A percentile compares a stretch with the other conserved stretches of the same genome.
phyloP scores from a whole-genome alignment of 331 rosid species.

The Telfairia occidentalis region DNA sequence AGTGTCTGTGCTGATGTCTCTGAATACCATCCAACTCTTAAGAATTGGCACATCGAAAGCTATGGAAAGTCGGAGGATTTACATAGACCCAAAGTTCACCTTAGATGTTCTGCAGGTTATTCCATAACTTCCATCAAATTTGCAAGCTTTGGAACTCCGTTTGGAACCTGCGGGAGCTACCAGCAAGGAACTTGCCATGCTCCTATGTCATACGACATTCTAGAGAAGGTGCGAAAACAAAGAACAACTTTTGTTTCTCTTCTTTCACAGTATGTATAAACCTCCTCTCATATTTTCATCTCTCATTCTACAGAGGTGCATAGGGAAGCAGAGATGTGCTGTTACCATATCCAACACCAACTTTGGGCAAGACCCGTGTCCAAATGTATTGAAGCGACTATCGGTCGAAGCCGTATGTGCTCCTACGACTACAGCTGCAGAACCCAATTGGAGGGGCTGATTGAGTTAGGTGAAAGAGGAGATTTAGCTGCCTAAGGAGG shows the following conservation, averaged over 20 bases:
- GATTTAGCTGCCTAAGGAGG: neutral
- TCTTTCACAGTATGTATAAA: conserved; percentile 1
- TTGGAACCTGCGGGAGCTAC: conserved; percentile 87
- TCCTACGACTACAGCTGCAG: conserved; percentile 24
- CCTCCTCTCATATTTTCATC: conserved; percentile 5
- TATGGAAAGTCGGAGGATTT: conserved; percentile 66
- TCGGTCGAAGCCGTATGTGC: conserved; percentile 89
- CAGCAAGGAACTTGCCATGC: conserved; percentile 89
- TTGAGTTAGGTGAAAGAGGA: conserved; percentile 12
- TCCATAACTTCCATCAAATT: conserved; percentile 79
- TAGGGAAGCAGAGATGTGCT: conserved; percentile 62
- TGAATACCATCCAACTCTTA: conserved; percentile 80
- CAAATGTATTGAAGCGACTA: conserved; percentile 80
- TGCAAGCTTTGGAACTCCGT: conserved; percentile 96
- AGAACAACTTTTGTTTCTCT: neutral
- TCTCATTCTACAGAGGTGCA: conserved; percentile 53
- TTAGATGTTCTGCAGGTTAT: conserved; percentile 69
- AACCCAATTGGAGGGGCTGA: conserved; percentile 36
- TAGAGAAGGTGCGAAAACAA: conserved; percentile 53
- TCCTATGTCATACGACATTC: conserved; percentile 46
- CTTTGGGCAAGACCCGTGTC: conserved; percentile 89
- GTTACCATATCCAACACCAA: conserved; percentile 77
- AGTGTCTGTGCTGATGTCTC: conserved; percentile 81
- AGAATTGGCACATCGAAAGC: conserved; percentile 92
- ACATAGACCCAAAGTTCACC: conserved; percentile 78